Conservation (phyloP, 2,329 filamentous ascomycete genomes). For the Septoria petroselini region DNA sequence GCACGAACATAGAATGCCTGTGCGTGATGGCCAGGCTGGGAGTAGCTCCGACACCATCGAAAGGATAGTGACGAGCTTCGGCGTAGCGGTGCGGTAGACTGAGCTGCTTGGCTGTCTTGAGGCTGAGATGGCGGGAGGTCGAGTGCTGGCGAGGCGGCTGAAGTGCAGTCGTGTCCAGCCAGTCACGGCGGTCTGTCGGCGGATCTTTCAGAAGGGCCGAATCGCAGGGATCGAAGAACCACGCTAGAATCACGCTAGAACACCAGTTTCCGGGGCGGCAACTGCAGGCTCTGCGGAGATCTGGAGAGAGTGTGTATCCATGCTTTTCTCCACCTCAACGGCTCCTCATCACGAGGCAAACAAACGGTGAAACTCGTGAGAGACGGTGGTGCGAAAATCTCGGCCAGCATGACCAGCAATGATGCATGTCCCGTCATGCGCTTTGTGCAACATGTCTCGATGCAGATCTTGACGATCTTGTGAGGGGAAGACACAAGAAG, state of each 20-base stretch:
- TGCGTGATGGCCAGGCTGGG: not conserved
- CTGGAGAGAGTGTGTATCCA: constrained; percentile 4
- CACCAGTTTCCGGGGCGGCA: constrained; percentile 8
- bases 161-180: not conserved
- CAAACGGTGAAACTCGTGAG: not conserved
- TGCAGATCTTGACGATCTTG: not conserved
- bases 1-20: not conserved
- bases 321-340: not conserved
- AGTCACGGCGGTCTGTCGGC: constrained; percentile 10
- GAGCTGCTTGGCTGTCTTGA: not conserved
- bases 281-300: constrained; percentile 9
- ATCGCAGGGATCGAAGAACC: not conserved
- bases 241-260: constrained; percentile 8
- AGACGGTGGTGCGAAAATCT: not conserved
- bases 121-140: not conserved
- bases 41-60: not conserved
- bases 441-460: no score
- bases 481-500: not conserved
- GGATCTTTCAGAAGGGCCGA: constrained; percentile 8
- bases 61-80: not conserved
- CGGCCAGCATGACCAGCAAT: not conserved
- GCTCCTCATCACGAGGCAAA: not conserved
- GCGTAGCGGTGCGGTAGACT: not conserved
- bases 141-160: not conserved
- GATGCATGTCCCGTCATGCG: not conserved